Base-by-base conservation (phyloP, 2,329 filamentous ascomycete genomes). In the Diaporthe destruens region DNA sequence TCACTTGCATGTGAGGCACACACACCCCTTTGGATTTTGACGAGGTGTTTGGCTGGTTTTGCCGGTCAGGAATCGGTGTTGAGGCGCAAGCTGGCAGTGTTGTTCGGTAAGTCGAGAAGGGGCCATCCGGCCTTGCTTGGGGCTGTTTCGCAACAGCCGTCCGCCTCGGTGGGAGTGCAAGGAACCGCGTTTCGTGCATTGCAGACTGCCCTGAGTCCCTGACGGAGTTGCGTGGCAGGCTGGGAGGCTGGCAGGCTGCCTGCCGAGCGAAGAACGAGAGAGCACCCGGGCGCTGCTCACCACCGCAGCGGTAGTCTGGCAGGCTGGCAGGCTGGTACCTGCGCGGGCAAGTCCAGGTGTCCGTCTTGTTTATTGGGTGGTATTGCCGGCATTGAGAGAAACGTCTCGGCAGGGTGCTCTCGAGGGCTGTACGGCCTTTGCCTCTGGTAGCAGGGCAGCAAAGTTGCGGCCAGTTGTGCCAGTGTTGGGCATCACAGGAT, bases 1-100 rank as follows among this genome's bases (percentile, higher is more conserved):
- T 74, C 36, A 74, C 71, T 70, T 72, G 72, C 72, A 74, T 74
- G 61, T 49, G 61, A 65, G 44, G 61, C 61, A 36, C 44, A 39
- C 61, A 12, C 44, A 65, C 61, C 5, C 18, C 36, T 44, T 18
- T 11, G 61, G n/a, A 11, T 65, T 51, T 65, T 25, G 61, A 11
- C 12, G 23, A 12, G 56, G 44, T 51, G n/a, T 51, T 23, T 65
- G 56, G 47, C 29, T 55, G 20, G n/a, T 61, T 67, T 61, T 59
- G 69, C 68, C 54, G 54, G 55, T 68, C 63, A 63, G 39, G 42
- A 55, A 39, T 3, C 55, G 34, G 34, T 25, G 59, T 20, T 39
- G 23, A 20, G 3, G 16, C 23, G 36, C 25, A 53, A n/a, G 34
- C 47, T 61, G 56, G 29, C 39, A 53, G 39, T 56, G 56, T 29